phyloP scores from a whole-genome alignment of 495 filamentous ascomycete genomes.

The Podospora didyma region DNA sequence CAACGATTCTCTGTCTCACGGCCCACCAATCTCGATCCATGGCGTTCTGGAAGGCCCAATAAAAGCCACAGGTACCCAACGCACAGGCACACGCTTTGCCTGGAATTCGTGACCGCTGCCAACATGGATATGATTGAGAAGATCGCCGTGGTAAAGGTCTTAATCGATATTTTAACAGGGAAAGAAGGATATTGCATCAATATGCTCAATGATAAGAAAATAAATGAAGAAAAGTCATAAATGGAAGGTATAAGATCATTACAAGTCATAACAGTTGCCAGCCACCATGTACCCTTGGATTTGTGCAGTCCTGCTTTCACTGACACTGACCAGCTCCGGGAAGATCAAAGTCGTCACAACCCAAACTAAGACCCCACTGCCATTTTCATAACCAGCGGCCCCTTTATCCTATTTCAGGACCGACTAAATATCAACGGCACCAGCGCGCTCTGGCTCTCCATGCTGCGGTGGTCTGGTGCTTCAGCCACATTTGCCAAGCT shows the following conservation, averaged over 20 bases:
- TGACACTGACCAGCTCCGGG: too few relatives aligned
- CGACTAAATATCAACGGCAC: conserved; percentile 53
- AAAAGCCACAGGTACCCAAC: too few relatives aligned
- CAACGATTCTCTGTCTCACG: neutral
- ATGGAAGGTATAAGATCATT: neutral
- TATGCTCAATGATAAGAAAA: neutral
- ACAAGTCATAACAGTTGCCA: neutral
- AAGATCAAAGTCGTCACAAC: too few relatives aligned
- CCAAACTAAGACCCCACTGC: neutral
- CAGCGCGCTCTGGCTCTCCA: conserved; percentile 33
- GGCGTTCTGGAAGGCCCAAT: too few relatives aligned
- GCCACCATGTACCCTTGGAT: neutral
- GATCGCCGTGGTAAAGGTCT: too few relatives aligned
- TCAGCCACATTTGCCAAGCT: conserved; percentile 23
- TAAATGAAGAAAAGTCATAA: neutral
- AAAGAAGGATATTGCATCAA: too few relatives aligned
- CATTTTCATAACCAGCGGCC: neutral
- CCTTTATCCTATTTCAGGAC: conserved; percentile 9
- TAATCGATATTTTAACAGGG: too few relatives aligned
- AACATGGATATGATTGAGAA: too few relatives aligned
- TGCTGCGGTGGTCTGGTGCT: conserved; percentile 29
- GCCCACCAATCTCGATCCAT: neutral
- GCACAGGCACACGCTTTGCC: too few relatives aligned
- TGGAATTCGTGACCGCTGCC: too few relatives aligned
- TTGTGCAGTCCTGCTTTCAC: too few relatives aligned